Evolutionary conservation across 2,329 filamentous ascomycete species (phyloP).

Genomic region (Diplodia seriata): DNA sequence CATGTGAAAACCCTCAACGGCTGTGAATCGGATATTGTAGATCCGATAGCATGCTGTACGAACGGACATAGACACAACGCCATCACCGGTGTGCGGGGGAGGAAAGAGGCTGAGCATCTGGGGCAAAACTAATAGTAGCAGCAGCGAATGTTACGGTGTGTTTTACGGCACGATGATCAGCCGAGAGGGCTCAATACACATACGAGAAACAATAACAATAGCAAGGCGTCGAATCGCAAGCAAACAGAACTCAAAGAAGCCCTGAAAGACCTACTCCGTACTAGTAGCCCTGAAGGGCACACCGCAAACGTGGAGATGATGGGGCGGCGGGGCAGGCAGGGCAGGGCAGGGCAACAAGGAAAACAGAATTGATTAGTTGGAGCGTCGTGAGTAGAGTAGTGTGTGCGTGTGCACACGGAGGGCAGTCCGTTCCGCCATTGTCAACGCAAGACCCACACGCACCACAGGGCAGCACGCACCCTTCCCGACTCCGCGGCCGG

Average conservation of each 20-base stretch:
- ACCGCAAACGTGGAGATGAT: neutral
- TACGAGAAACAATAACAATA: neutral
- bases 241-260: neutral
- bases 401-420: neutral
- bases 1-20: neutral
- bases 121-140: neutral
- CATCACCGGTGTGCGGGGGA: neutral
- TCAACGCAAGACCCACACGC: neutral
- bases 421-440: neutral
- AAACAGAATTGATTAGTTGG: neutral
- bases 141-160: neutral
- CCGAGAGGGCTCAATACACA: neutral
- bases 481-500: slow-evolving; percentile 1
- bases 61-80: neutral
- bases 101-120: neutral
- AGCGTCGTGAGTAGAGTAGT: neutral
- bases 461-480: neutral
- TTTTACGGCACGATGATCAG: neutral
- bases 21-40: neutral
- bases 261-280: neutral
- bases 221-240: slow-evolving; percentile 2
- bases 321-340: neutral
- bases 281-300: neutral
- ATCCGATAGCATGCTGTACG: neutral
- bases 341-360: neutral